phyloP scores from a whole-genome alignment of 176 grass and related monocot genomes.

The Poa annua region DNA sequence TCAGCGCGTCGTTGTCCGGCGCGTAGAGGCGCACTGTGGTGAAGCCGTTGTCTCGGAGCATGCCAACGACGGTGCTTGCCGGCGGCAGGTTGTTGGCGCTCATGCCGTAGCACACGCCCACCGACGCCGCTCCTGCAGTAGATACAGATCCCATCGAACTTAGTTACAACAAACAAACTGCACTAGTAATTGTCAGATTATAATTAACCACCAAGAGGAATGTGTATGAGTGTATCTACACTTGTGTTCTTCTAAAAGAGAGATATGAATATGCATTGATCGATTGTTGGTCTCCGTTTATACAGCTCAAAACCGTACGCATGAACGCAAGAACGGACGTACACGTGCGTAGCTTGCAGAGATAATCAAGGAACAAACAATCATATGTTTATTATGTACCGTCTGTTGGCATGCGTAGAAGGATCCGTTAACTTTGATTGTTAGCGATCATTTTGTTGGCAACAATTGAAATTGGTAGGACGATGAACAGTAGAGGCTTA shows the following conservation, averaged over 20 bases:
- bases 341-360: constrained; percentile 11
- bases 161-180: too few relatives aligned
- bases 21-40: constrained; percentile 40
- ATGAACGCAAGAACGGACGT: not conserved
- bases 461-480: not conserved
- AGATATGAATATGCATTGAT: not conserved
- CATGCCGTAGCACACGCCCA: constrained; percentile 57
- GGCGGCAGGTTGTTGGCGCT: constrained; percentile 43
- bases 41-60: constrained; percentile 40
- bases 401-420: constrained; percentile 40
- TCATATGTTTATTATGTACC: not conserved
- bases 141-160: not conserved
- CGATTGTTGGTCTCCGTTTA: constrained; percentile 5
- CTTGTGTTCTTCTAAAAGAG: too few relatives aligned
- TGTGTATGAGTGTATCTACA: too few relatives aligned
- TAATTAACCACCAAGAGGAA: too few relatives aligned
- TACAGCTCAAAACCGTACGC: not conserved
- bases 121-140: constrained; percentile 27
- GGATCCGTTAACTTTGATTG: constrained; percentile 4
- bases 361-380: not conserved
- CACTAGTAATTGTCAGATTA: too few relatives aligned
- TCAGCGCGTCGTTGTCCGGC: constrained; percentile 22
- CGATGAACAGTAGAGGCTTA: not conserved
- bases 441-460: not conserved
- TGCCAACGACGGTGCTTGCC: constrained; percentile 27